phyloP scores from a whole-genome alignment of 2,329 filamentous ascomycete genomes.

The Diaporthe capsici region DNA sequence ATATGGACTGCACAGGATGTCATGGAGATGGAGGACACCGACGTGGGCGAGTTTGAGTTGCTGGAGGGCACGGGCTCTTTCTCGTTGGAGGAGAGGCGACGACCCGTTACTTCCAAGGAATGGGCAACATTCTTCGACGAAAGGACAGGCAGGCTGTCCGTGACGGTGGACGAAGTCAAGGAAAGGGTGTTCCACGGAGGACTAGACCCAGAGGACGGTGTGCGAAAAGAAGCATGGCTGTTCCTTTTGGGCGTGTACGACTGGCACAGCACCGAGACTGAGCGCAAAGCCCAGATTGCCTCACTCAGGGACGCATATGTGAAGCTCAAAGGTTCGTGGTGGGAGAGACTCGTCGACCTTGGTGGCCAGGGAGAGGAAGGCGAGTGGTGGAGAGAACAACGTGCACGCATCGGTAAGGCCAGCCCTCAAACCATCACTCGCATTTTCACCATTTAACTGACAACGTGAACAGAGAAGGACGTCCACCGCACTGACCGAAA shows the following conservation, averaged over 20 bases:
- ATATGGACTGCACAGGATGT: conserved; percentile 96
- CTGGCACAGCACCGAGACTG: conserved; percentile 91
- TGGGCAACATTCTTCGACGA: conserved; percentile 93
- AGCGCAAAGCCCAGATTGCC: conserved; percentile 85
- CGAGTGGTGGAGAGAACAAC: conserved; percentile 98
- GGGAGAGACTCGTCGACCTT: conserved; percentile 91
- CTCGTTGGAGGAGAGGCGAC: conserved; percentile 82
- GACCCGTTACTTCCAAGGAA: conserved; percentile 83
- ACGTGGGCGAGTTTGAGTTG: conserved; percentile 96
- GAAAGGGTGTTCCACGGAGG: conserved; percentile 98
- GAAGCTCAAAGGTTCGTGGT: conserved; percentile 93
- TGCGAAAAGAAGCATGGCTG: conserved; percentile 96
- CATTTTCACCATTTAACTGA: conserved; percentile 40
- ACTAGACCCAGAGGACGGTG: conserved; percentile 88
- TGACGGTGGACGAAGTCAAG: conserved; percentile 94
- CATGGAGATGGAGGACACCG: conserved; percentile 92
- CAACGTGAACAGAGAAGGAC: conserved; percentile 83
- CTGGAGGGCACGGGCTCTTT: conserved; percentile 84
- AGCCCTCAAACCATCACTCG: no score
- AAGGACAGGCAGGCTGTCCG: conserved; percentile 78
- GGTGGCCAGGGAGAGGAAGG: conserved; percentile 84
- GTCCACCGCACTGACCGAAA: conserved; percentile 97
- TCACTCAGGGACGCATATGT: conserved; percentile 94
- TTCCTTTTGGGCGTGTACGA: conserved; percentile 93
- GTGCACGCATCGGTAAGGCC: conserved; percentile 87